Base-by-base conservation (phyloP, 352 stramenopile genomes). In the Pythium pyrilobum region DNA sequence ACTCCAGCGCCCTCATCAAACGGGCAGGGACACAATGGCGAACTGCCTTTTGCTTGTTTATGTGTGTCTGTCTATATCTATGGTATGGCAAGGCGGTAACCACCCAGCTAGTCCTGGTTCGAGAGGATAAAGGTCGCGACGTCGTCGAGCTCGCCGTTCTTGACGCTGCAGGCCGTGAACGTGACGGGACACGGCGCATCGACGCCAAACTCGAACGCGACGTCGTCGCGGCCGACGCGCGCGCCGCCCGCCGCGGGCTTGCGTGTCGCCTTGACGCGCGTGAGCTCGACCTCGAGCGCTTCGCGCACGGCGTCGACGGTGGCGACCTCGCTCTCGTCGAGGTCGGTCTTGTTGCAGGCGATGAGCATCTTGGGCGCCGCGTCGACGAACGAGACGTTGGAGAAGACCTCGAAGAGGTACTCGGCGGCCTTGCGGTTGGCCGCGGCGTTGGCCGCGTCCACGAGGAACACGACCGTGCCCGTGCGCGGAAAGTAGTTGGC, bases 311-410 rank as follows among this genome's bases (percentile, higher is more conserved):
- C 21, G 9, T 57, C 50, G 29, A 57, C 32, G 31, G 20, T 47
- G 29, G 39, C 29, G 40, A 39, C 50, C 5, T n/a, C n/a, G n/a
- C n/a, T n/a, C n/a, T n/a, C n/a, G 7, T 28, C 8, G 50, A 57
- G 50, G 31, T 57, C 50, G 6, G 27, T 50, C 31, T 57, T 57
- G 50, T 57, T 57, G 50, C 50, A 57, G 27, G 41, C 50, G 16
- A 57, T 57, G 10, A 23, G 12, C 39, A 40, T 57, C 4, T 12
- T 18, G 1, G 50, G 50, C 28, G 50, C 39, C 20, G 42, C 21
- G 16, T 50, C 18, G 4, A 32, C 29, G 28, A 57, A 28, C 20
- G 50, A 50, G 4, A 20, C 36, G 39, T 50, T 57, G 8, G 50
- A 25, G 24, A 57, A 50, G 6, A 57, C 34, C 4, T 57, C 50